Conservation (phyloP, 305 asterid genomes). For the Fraxinus ornus region DNA sequence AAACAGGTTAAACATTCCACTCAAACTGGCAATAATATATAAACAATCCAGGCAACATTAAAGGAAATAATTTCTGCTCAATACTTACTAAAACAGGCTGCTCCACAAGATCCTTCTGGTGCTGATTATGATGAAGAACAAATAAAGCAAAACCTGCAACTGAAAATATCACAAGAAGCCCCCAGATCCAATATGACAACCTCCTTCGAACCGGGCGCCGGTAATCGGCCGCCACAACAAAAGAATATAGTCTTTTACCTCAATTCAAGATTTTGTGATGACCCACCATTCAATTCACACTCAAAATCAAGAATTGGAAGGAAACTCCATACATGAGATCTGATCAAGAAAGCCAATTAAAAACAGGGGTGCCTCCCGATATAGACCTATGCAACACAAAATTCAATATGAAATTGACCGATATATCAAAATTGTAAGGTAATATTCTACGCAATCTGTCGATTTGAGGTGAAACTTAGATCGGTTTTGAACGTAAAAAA, state of each 20-base stretch:
- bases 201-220: slow-evolving; percentile 96
- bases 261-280: slow-evolving; percentile 29
- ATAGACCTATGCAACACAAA: neutral
- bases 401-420: neutral
- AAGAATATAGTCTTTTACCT: neutral
- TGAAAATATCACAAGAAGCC: slow-evolving; percentile 50
- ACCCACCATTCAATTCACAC: slow-evolving; percentile 29
- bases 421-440: neutral
- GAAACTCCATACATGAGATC: slow-evolving; percentile 9
- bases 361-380: neutral
- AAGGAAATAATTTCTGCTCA: neutral
- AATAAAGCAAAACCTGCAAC: slow-evolving; percentile 67
- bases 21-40: neutral
- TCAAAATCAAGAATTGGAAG: slow-evolving; percentile 20
- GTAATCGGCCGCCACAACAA: slow-evolving; percentile 62
- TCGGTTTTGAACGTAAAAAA: slow-evolving; percentile 1
- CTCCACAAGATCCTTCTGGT: slow-evolving; percentile 55
- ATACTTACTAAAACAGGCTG: slow-evolving; percentile 54
- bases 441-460: neutral
- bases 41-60: neutral
- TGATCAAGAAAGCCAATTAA: slow-evolving; percentile 16
- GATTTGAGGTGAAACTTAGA: neutral
- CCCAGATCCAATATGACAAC: slow-evolving; percentile 86
- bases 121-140: slow-evolving; percentile 65
- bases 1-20: neutral